A percentile compares a stretch with the other conserved stretches of the same genome.
These are phyloP conservation scores for Coniochaeta sp. DNA, from an alignment of 2,329 filamentous ascomycete species.

Conservation along the genomic window DNA sequence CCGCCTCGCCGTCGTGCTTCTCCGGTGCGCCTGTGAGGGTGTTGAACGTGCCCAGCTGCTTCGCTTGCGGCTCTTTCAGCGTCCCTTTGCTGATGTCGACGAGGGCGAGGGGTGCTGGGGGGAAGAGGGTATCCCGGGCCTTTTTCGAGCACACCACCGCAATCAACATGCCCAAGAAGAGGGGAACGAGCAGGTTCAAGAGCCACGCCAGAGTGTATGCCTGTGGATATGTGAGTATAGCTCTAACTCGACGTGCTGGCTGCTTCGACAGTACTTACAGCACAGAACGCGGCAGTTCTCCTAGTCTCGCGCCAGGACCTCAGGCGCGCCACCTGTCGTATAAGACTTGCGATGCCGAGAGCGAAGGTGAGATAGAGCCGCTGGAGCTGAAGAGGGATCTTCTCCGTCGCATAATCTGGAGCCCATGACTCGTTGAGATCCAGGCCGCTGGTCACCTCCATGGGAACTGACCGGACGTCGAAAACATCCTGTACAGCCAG, in stretches of 20 bases:
- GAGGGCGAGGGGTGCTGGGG: not conserved
- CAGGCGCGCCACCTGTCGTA: not conserved
- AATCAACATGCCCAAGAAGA: not conserved
- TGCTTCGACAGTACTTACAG: not conserved
- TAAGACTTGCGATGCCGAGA: not conserved
- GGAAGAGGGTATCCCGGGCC: not conserved
- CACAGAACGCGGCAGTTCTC: not conserved
- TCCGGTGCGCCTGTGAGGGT: not conserved
- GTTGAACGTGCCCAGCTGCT: not conserved
- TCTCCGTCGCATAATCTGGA: not conserved
- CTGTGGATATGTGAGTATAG: not conserved
- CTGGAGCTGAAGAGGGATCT: conserved; percentile 1
- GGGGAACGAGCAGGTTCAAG: not conserved
- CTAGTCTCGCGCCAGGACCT: not conserved
- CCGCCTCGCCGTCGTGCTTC: not conserved
- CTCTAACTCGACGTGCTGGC: not conserved
- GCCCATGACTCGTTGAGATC: conserved; percentile 2
- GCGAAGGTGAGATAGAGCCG: not conserved
- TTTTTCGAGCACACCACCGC: not conserved
- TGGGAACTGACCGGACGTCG: not conserved
- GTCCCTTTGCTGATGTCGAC: conserved; percentile 3
- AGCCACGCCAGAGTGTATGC: not conserved
- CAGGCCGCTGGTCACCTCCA: not conserved
- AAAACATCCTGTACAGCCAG: not conserved
- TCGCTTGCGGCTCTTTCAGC: not conserved